Evolutionary conservation across 345 rosid species (phyloP), one percentile per base, ranked within the genome.

Genomic region (Pseudoturritis turrita): DNA sequence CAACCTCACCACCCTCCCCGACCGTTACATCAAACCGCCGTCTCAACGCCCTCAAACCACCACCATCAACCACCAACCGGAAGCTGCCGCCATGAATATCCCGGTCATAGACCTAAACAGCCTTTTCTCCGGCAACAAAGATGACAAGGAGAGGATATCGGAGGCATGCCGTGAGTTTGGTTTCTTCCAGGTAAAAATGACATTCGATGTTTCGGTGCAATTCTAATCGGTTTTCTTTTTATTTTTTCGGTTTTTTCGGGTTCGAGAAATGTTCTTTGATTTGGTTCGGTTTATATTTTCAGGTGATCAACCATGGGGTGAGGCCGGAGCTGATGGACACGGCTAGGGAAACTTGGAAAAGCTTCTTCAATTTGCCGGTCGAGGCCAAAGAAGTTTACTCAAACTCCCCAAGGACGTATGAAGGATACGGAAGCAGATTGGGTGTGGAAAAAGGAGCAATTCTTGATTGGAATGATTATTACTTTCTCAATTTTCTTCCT

Each of bases 381-480:
- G 93, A 89, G 59, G 41, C 77, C 7, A 95, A 91, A 65, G 93
- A 88, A 46, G 43, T 50, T 12, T 81, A 85, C 47, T 90, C 96
- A 1, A 95, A 91, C 68, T 70, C 84, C 0, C 98, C 98, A 2
- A 83, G 35, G 50, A 91, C 96, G 2, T 94, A 94, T 23, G 98
- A 94, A 79, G 98, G 98, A 0, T 94, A 94, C 10, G 98, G 98
- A 2, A 94, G 98, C 79, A 82, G 97, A 26, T 64, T 95, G 44
- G 97, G 99, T 4, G 74, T 89, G 14, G 82, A 91, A 9, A 91
- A 88, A 65, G 96, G 88, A 11, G 97, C 99, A 37, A 77, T 83
- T 79, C 98, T 94, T 59, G 98, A 91, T 66, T 95, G 99, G 99
- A 85, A 88, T 54, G 98, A 95, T 40, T 95, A 95, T 67, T 91